A percentile compares a stretch with the other conserved stretches of the same genome.
Evolutionary conservation across 257 asterid species (phyloP).

Genomic region (Cynanchum wilfordii): DNA sequence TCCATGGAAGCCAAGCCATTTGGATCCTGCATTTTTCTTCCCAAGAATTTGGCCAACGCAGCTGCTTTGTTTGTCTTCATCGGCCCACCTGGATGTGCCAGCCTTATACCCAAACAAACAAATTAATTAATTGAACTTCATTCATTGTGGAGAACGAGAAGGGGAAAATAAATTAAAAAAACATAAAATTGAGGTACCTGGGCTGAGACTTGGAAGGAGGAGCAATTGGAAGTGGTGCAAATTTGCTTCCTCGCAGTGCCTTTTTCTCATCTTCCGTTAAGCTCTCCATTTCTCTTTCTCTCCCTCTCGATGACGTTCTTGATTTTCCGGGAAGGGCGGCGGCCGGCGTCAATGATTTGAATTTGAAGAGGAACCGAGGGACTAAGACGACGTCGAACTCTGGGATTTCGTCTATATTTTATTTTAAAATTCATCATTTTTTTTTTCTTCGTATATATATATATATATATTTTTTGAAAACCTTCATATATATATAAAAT

Average conservation of each 20-base stretch:
- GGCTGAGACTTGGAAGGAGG: constrained; percentile 37
- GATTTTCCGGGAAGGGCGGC: neutral
- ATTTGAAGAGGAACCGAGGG: neutral
- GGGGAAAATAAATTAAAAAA: no score
- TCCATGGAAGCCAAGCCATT: constrained; percentile 73
- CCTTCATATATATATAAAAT: no score
- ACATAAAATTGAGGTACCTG: constrained; percentile 34
- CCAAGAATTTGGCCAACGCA: constrained; percentile 86
- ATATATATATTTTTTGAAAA: no score
- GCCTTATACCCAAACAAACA: constrained; percentile 40
- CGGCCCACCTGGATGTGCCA: constrained; percentile 94
- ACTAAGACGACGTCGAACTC: neutral
- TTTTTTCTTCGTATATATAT: no score
- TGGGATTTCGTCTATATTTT: neutral
- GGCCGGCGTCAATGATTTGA: neutral
- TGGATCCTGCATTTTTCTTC: constrained; percentile 82
- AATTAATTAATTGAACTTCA: neutral
- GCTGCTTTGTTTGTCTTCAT: constrained; percentile 95
- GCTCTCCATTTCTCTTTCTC: constrained; percentile 45
- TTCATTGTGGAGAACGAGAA: neutral
- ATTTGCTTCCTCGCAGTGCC: constrained; percentile 94
- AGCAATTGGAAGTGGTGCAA: constrained; percentile 84
- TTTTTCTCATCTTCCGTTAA: constrained; percentile 80
- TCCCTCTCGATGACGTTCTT: neutral
- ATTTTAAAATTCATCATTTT: no score